phyloP scores from a whole-genome alignment of 495 filamentous ascomycete species.

The Ascodesmis nigricans region DNA sequence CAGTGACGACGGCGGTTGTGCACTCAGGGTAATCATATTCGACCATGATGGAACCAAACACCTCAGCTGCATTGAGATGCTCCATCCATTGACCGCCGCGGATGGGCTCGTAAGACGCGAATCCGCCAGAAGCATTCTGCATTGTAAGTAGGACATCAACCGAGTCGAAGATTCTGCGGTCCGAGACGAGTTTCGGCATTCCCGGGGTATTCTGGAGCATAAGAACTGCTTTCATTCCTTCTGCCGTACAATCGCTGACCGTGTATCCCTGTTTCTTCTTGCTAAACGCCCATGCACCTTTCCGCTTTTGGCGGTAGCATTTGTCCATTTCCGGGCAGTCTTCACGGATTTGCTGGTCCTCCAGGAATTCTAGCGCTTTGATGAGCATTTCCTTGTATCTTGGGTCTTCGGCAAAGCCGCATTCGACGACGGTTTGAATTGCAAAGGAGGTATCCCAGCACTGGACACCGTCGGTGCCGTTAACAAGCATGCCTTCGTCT shows the following conservation, averaged over 20 bases:
- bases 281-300: conserved; percentile 90
- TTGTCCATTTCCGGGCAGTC: conserved; percentile 54
- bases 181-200: conserved; percentile 52
- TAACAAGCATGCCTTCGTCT: conserved; percentile 73
- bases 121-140: conserved; percentile 75
- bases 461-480: conserved; percentile 93
- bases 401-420: conserved; percentile 53
- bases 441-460: conserved; percentile 86
- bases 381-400: conserved; percentile 66
- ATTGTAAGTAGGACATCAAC: conserved; percentile 80
- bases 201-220: conserved; percentile 58
- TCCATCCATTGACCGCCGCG: conserved; percentile 61
- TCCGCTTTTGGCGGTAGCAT: conserved; percentile 79
- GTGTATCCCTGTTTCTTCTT: conserved; percentile 82
- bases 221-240: conserved; percentile 70
- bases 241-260: conserved; percentile 81
- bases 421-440: conserved; percentile 59
- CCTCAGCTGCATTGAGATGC: conserved; percentile 79
- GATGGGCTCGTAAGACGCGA: conserved; percentile 69
- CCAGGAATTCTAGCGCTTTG: conserved; percentile 67
- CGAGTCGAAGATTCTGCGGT: conserved; percentile 58
- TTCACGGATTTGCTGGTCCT: conserved; percentile 75
- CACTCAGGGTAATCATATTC: conserved; percentile 97
- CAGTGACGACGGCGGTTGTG: conserved; percentile 86
- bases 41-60: conserved; percentile 94